Evolutionary conservation across 768 basidiomycete species (phyloP).

Genomic region (Auricularia heimuer): DNA sequence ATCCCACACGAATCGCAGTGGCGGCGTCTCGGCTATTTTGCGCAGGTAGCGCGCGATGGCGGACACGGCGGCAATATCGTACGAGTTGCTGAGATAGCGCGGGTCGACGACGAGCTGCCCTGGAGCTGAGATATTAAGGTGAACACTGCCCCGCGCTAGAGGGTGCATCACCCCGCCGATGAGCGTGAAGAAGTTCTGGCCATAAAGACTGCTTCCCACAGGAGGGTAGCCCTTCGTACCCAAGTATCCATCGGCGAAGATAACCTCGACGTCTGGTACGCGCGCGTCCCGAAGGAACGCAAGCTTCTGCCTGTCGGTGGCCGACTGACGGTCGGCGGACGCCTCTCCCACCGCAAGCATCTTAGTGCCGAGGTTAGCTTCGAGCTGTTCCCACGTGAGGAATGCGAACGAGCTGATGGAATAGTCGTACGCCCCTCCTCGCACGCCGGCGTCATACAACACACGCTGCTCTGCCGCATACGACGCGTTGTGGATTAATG

Average conservation of each 20-base stretch:
- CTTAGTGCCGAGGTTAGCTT: background rate
- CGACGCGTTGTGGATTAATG: background rate
- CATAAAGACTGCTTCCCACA: too few relatives aligned
- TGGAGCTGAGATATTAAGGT: conserved; percentile 24
- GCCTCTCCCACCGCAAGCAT: background rate
- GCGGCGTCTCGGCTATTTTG: conserved; percentile 39
- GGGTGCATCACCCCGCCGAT: background rate
- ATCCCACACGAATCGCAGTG: conserved; percentile 36
- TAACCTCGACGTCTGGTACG: background rate
- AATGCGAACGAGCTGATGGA: background rate
- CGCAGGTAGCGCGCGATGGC: conserved; percentile 57
- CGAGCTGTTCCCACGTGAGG: background rate
- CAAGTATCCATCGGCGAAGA: background rate
- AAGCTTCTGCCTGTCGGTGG: background rate
- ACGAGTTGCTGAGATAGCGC: conserved; percentile 23
- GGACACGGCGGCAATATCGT: conserved; percentile 39
- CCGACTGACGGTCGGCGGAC: background rate
- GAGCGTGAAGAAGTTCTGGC: background rate
- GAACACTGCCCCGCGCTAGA: conserved; percentile 2
- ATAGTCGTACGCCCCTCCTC: background rate
- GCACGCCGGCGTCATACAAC: background rate
- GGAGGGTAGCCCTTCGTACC: background rate
- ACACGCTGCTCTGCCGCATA: background rate
- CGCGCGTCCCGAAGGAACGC: background rate
- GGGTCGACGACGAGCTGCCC: conserved; percentile 33